Conservation (phyloP, 1,284 basidiomycete species). For the Ustilago shanxiensis region DNA sequence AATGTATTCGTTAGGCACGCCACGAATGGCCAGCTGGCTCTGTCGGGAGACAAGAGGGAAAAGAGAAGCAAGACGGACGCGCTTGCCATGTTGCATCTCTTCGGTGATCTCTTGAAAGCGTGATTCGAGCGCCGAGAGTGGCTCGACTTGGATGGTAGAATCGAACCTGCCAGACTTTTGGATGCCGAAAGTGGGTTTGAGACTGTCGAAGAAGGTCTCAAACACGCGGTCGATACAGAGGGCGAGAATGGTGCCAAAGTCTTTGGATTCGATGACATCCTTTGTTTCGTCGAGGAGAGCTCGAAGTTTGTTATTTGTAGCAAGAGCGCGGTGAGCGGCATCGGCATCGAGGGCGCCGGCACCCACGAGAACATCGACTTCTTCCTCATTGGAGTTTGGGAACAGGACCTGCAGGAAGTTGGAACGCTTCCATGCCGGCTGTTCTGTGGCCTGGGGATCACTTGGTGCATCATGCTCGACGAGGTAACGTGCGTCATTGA, state of each 20-base stretch:
- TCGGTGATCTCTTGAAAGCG: conserved; percentile 48
- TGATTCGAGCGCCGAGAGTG: conserved; percentile 72
- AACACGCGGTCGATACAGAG: conserved; percentile 79
- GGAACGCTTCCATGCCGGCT: conserved; percentile 26
- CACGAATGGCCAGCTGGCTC: conserved; percentile 79
- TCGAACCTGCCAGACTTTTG: conserved; percentile 25
- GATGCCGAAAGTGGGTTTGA: conserved; percentile 71
- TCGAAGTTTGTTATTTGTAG: conserved; percentile 75
- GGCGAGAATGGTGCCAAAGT: conserved; percentile 79
- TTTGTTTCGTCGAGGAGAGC: conserved; percentile 80
- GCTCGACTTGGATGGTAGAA: conserved; percentile 33
- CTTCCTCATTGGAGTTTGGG: conserved; percentile 55
- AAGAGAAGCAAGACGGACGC: conserved; percentile 79
- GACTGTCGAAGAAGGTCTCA: conserved; percentile 74
- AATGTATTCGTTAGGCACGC: conserved; percentile 83
- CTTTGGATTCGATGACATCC: conserved; percentile 76
- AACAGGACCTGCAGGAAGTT: conserved; percentile 61
- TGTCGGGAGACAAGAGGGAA: conserved; percentile 83
- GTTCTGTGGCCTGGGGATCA: conserved; percentile 3
- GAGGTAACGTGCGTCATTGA: conserved; percentile 30
- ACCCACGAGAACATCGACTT: conserved; percentile 57
- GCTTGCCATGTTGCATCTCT: conserved; percentile 71
- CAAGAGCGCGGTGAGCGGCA: conserved; percentile 18
- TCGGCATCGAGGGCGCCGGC: conserved; percentile 59
- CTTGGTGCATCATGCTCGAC: conserved; percentile 28